These are phyloP conservation scores for Macadamia integrifolia DNA, from an alignment of 164 flowering plant species.

Conservation along the genomic window DNA sequence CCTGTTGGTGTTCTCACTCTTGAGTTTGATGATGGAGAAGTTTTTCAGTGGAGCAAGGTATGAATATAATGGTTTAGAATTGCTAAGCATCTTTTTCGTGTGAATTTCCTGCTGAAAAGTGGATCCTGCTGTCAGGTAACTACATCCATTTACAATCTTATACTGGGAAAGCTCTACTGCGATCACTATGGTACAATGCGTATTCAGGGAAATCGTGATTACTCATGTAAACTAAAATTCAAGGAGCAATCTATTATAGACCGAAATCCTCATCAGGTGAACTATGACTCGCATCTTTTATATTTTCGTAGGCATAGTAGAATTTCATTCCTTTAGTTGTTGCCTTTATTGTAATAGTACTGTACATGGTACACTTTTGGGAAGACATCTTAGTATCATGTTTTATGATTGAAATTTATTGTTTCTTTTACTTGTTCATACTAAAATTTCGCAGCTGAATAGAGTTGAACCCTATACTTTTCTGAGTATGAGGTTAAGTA, in stretches of 20 bases:
- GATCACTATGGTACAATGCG: slow-evolving; percentile 57
- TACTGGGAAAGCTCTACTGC: slow-evolving; percentile 44
- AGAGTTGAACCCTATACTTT: no score
- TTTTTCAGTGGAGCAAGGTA: slow-evolving; percentile 44
- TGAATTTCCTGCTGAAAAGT: not conserved
- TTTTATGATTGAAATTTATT: not conserved
- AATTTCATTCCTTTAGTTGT: not conserved
- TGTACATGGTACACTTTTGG: not conserved
- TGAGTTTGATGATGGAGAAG: slow-evolving; percentile 43
- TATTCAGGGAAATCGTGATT: slow-evolving; percentile 37
- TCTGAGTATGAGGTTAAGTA: no score
- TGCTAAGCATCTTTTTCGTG: not conserved
- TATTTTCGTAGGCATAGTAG: not conserved
- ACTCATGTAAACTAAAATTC: slow-evolving; percentile 48
- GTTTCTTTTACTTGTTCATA: not conserved
- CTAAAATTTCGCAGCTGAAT: not conserved
- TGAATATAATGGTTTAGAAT: not conserved
- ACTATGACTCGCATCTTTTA: not conserved
- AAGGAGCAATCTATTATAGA: slow-evolving; percentile 59
- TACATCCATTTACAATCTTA: slow-evolving; percentile 51
- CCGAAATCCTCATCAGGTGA: slow-evolving; percentile 54
- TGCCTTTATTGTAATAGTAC: not conserved
- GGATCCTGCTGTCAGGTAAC: slow-evolving; percentile 31
- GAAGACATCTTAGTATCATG: not conserved
- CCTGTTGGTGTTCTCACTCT: slow-evolving; percentile 42